phyloP scores from a whole-genome alignment of 371 early-diverging fungal genomes.

The Thermomucor indicae-seudaticae region DNA sequence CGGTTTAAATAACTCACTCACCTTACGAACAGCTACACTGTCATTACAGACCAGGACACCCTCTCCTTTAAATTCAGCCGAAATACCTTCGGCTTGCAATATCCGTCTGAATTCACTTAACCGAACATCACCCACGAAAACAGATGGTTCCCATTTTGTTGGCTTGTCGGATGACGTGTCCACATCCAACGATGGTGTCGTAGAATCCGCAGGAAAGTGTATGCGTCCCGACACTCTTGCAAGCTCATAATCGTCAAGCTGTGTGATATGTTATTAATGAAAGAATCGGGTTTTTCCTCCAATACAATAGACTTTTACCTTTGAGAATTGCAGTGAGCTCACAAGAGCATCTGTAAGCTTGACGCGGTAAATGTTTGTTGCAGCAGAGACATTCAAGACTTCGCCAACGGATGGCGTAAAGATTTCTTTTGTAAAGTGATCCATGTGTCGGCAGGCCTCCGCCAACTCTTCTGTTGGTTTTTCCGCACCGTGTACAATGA shows the following conservation, averaged over 20 bases:
- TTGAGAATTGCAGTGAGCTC: slow-evolving; percentile 69
- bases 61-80: slow-evolving; percentile 79
- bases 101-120: slow-evolving; percentile 77
- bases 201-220: slow-evolving; percentile 60
- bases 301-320: slow-evolving; percentile 32
- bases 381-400: slow-evolving; percentile 84
- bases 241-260: slow-evolving; percentile 75
- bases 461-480: slow-evolving; percentile 62
- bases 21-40: slow-evolving; percentile 70
- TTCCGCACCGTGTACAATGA: slow-evolving; percentile 78
- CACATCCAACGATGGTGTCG: slow-evolving; percentile 76
- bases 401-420: slow-evolving; percentile 79
- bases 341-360: slow-evolving; percentile 84
- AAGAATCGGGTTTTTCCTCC: neutral
- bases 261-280: neutral
- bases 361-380: slow-evolving; percentile 78
- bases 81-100: slow-evolving; percentile 70
- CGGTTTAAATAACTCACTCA: no score
- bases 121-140: slow-evolving; percentile 83
- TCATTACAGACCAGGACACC: slow-evolving; percentile 85
- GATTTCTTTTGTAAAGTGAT: slow-evolving; percentile 76
- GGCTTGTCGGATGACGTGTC: slow-evolving; percentile 42
- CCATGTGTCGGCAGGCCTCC: slow-evolving; percentile 51
- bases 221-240: slow-evolving; percentile 73
- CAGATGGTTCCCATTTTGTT: slow-evolving; percentile 53